Base-by-base conservation (phyloP, 768 basidiomycete species). In the Agrocybe pediades region DNA sequence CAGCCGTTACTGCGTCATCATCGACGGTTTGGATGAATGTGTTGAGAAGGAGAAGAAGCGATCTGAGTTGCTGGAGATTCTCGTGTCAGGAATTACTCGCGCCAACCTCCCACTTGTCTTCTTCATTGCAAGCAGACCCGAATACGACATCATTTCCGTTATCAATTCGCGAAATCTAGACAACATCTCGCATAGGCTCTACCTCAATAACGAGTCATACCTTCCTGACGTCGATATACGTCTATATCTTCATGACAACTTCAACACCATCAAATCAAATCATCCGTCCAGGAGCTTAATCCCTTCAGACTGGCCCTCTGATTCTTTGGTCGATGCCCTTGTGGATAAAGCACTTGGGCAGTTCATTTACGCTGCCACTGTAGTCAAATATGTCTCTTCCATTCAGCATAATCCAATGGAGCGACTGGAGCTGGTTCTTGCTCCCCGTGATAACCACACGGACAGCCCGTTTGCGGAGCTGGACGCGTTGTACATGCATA, bases 1-100 rank as follows among this genome's bases (percentile, higher is more conserved):
- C 25, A 39, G 17, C 15, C 39, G 45, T 1, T 33, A 27, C 11
- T n/a, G 54, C 13, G 51, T 59, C 25, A 42, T 63, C 36, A 21
- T 63, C 15, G 62, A 63, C 44, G 62, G 62, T 4, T 43, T 63
- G 16, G 62, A 64, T 19, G 58, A 64, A 50, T 64, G 63, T 25
- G 19, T 21, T 11, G 53, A 51, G 15, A n/a, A n/a, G n/a, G n/a
- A 46, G 4, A 44, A 50, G 1, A 26, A 23, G 9, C 59, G 60
- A 21, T 29, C 23, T 1, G 43, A 52, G 9, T 25, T 64, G 2
- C 19, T 64, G 3, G 16, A 47, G 1, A n/a, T 40, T 2, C 8
- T 58, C 2, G 8, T 17, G 1, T 19, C 23, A 16, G 29, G 42
- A 11, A 16, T 21, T 15, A 29, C 33, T 1, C 29, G n/a, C 7